phyloP scores from a whole-genome alignment of 768 basidiomycete genomes.

The Lentinula sp. region DNA sequence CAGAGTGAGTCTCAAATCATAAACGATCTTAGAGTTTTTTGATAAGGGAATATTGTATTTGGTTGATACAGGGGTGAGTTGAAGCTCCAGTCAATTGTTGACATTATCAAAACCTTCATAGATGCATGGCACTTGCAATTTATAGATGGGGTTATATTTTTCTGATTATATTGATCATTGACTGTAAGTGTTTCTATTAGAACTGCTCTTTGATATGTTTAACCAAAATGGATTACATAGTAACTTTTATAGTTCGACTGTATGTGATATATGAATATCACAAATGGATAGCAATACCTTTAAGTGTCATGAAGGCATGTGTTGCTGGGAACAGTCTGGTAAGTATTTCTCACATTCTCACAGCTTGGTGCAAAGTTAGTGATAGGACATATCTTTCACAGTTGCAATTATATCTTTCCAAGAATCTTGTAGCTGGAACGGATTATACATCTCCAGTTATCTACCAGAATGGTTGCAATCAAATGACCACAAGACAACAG shows the following conservation, averaged over 20 bases:
- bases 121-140: neutral
- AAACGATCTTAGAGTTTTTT: too few relatives aligned
- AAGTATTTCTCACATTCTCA: neutral
- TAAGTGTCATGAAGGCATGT: neutral
- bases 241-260: neutral
- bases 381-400: neutral
- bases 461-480: neutral
- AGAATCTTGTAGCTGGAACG: neutral
- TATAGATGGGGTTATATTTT: neutral
- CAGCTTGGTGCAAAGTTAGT: neutral
- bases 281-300: neutral
- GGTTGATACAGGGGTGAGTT: neutral
- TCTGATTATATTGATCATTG: neutral
- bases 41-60: too few relatives aligned
- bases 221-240: neutral
- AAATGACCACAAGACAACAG: neutral
- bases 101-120: neutral
- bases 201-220: neutral
- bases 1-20: neutral
- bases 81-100: too few relatives aligned
- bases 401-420: neutral
- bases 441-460: neutral
- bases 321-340: neutral
- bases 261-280: neutral
- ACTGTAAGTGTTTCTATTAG: neutral